A percentile compares a stretch with the other conserved stretches of the same genome.
phyloP scores from a whole-genome alignment of 148 eudicot species.

The Rhododendron vialii region DNA sequence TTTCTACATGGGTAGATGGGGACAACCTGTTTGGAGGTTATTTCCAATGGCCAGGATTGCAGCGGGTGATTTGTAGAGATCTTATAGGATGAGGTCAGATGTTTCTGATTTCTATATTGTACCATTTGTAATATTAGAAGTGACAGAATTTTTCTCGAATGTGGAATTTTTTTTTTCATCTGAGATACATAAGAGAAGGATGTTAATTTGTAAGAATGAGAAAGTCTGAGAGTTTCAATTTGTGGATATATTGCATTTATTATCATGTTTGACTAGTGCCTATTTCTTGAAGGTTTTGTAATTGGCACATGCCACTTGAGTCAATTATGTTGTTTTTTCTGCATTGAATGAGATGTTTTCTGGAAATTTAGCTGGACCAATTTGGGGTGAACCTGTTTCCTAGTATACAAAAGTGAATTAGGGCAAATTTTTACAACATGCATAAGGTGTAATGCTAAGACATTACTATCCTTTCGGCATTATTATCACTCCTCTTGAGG shows the following conservation, averaged over 20 bases:
- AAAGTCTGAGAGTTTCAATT: not conserved
- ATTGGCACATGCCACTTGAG: not conserved
- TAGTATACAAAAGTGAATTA: not conserved
- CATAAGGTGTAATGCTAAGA: not conserved
- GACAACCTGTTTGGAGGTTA: not conserved
- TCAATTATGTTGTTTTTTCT: not conserved
- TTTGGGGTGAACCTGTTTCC: not conserved
- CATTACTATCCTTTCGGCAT: not conserved
- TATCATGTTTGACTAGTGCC: not conserved
- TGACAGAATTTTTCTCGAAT: not conserved
- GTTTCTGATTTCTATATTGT: conserved; percentile 10
- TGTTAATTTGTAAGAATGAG: not conserved
- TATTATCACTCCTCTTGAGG: not conserved
- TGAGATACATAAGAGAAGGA: not conserved
- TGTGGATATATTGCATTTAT: not conserved
- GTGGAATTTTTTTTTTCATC: not conserved
- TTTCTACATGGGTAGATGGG: conserved; percentile 9
- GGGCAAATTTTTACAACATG: not conserved
- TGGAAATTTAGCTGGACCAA: not conserved
- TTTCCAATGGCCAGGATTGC: not conserved
- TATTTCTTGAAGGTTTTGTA: not conserved
- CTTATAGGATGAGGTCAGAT: not conserved
- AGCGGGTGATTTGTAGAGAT: not conserved
- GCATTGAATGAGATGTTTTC: not conserved
- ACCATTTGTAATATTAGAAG: conserved; percentile 14